Percentiles rank a stretch among this genome's conserved stretches.
These are phyloP conservation scores for Hansfordia pulvinata DNA, from an alignment of 2,329 filamentous ascomycete species.

Conservation along the genomic window DNA sequence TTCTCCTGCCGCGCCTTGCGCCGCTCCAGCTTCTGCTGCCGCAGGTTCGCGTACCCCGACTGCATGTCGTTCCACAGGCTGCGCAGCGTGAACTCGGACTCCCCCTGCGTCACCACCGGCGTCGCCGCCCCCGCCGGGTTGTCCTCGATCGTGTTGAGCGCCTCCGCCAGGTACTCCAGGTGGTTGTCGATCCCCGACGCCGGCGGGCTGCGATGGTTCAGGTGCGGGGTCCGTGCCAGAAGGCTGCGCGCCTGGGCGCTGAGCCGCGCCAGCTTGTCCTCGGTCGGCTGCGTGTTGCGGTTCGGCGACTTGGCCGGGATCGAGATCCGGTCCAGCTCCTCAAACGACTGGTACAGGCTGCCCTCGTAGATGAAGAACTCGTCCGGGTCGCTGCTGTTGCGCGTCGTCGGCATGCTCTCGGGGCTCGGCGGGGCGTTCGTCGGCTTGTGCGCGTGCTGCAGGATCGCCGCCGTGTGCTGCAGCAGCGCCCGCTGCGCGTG, in stretches of 20 bases:
- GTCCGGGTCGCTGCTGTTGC: conserved; percentile 40
- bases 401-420: conserved; percentile 61
- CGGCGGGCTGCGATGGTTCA: too few relatives aligned
- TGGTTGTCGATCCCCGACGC: conserved; percentile 42
- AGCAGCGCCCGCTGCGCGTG: conserved; percentile 64
- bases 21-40: conserved; percentile 38
- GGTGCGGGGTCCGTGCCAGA: too few relatives aligned
- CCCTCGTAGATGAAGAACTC: conserved; percentile 58
- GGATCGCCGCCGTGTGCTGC: conserved; percentile 81
- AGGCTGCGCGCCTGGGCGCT: too few relatives aligned
- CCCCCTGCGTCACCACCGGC: too few relatives aligned
- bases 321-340: conserved; percentile 47
- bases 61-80: conserved; percentile 45
- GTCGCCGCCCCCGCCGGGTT: too few relatives aligned
- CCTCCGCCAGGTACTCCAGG: conserved; percentile 59
- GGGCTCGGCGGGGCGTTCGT: conserved; percentile 55
- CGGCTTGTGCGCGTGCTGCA: conserved; percentile 75
- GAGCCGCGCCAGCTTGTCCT: conserved; percentile 29
- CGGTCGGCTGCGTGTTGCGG: conserved; percentile 34
- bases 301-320: conserved; percentile 46
- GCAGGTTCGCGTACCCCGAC: conserved; percentile 39
- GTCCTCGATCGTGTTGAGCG: too few relatives aligned
- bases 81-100: conserved; percentile 39
- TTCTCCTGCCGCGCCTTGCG: conserved; percentile 39
- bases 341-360: conserved; percentile 57